Conservation (phyloP, 441 rosid genomes). For the Erodium texanum region DNA sequence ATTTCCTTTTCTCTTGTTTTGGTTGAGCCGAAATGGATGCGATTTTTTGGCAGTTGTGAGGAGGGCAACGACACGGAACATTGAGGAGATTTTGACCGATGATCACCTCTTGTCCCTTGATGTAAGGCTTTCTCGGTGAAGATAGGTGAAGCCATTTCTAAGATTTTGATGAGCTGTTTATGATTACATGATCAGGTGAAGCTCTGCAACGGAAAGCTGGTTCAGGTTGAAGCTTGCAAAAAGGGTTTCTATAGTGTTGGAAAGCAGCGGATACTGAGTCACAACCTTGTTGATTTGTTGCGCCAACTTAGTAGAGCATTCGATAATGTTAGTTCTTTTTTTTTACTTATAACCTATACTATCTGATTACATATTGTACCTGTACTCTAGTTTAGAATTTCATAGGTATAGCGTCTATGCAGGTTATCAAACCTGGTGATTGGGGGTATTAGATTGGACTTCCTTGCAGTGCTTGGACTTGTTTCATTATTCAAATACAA, state of each 20-base stretch:
- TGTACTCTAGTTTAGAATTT: too few relatives aligned
- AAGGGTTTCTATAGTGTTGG: constrained; percentile 62
- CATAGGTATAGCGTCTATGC: too few relatives aligned
- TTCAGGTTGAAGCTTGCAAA: constrained; percentile 46
- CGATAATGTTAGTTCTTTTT: constrained; percentile 39
- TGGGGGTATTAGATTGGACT: too few relatives aligned
- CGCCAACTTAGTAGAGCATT: constrained; percentile 58
- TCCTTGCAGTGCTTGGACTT: too few relatives aligned
- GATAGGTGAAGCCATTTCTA: neutral
- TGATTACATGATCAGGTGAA: constrained; percentile 33
- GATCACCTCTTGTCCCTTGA: constrained; percentile 87
- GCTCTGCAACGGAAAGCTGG: constrained; percentile 62
- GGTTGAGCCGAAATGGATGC: too few relatives aligned
- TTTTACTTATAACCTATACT: too few relatives aligned
- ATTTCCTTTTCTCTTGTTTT: too few relatives aligned
- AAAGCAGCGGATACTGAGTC: constrained; percentile 45
- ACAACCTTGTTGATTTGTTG: constrained; percentile 50
- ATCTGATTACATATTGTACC: too few relatives aligned
- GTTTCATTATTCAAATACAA: too few relatives aligned
- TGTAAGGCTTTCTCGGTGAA: constrained; percentile 28
- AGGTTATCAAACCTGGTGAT: too few relatives aligned
- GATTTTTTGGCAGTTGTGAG: constrained; percentile 48
- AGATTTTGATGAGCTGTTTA: neutral
- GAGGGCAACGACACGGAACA: constrained; percentile 40
- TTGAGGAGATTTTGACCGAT: constrained; percentile 47